Percentiles rank a stretch among this genome's conserved stretches.
Evolutionary conservation across 257 asterid species (phyloP).

Genomic region (Nicotiana paniculata): DNA sequence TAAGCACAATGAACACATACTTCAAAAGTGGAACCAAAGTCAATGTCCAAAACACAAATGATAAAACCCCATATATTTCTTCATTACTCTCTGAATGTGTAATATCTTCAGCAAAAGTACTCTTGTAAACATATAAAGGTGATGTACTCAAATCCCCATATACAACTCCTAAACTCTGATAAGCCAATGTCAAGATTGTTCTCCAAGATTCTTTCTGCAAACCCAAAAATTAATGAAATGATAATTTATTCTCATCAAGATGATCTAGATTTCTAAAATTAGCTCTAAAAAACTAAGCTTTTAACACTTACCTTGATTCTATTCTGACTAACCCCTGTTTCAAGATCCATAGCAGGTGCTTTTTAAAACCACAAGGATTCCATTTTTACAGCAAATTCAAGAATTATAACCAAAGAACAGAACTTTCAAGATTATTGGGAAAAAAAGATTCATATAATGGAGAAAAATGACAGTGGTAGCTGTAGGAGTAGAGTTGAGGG

Average conservation of each 20-base stretch:
- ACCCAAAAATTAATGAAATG: constrained; percentile 5
- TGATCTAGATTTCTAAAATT: neutral
- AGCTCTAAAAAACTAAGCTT: neutral
- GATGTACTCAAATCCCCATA: constrained; percentile 94
- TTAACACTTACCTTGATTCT: constrained; percentile 47
- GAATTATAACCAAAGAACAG: constrained; percentile 21
- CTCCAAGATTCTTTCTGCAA: constrained; percentile 87
- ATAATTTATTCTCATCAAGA: neutral
- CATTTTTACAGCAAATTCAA: constrained; percentile 35
- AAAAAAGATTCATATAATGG: neutral
- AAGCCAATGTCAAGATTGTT: constrained; percentile 68
- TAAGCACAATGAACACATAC: constrained; percentile 79
- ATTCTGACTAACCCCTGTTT: constrained; percentile 47
- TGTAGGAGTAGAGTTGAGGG: neutral
- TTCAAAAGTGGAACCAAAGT: constrained; percentile 73
- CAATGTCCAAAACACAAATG: constrained; percentile 81
- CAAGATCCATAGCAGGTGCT: constrained; percentile 60
- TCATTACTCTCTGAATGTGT: constrained; percentile 69
- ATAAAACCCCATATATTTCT: constrained; percentile 76
- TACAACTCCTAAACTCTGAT: constrained; percentile 88
- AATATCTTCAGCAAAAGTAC: constrained; percentile 84
- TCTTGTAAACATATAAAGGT: constrained; percentile 80
- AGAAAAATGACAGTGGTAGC: neutral
- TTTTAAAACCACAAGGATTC: constrained; percentile 32
- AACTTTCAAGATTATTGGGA: constrained; percentile 9